A percentile compares a stretch with the other conserved stretches of the same genome.
Conservation (phyloP, 352 stramenopile species). For the Phytophthora citricola region DNA sequence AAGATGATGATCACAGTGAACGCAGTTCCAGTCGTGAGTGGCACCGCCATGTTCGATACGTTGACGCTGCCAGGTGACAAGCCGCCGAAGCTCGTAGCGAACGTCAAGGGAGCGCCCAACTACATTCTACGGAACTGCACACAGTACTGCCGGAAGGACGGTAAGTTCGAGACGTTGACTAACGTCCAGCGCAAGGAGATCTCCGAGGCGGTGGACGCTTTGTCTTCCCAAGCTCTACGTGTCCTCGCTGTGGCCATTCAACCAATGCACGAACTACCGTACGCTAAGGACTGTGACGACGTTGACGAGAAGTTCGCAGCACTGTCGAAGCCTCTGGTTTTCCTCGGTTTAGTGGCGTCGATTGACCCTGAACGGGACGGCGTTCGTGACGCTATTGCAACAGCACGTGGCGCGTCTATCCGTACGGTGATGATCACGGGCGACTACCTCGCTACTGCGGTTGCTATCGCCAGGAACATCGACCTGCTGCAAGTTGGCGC, state of each 20-base stretch:
- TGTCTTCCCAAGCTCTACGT: conserved; percentile 82
- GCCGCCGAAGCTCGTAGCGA: conserved; percentile 58
- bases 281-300: conserved; percentile 49
- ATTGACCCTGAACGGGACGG: conserved; percentile 83
- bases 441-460: conserved; percentile 95
- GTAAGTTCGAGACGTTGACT: conserved; percentile 49
- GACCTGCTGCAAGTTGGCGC: conserved; percentile 88
- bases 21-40: conserved; percentile 38
- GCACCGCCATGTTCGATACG: conserved; percentile 45
- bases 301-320: conserved; percentile 75
- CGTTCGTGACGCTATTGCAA: conserved; percentile 61
- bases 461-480: conserved; percentile 94
- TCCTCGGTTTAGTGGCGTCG: conserved; percentile 94
- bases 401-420: conserved; percentile 52
- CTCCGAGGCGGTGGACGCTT: conserved; percentile 59
- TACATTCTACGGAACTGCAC: conserved; percentile 78
- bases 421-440: conserved; percentile 95
- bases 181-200: conserved; percentile 59
- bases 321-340: conserved; percentile 81
- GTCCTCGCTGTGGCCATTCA: conserved; percentile 93
- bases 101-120: conserved; percentile 75
- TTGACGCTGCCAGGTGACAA: conserved; percentile 41
- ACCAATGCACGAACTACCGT: conserved; percentile 58
- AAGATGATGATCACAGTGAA: conserved; percentile 95
- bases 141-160: conserved; percentile 57